phyloP scores from a whole-genome alignment of 345 rosid species.

The Melastoma malabathricum region DNA sequence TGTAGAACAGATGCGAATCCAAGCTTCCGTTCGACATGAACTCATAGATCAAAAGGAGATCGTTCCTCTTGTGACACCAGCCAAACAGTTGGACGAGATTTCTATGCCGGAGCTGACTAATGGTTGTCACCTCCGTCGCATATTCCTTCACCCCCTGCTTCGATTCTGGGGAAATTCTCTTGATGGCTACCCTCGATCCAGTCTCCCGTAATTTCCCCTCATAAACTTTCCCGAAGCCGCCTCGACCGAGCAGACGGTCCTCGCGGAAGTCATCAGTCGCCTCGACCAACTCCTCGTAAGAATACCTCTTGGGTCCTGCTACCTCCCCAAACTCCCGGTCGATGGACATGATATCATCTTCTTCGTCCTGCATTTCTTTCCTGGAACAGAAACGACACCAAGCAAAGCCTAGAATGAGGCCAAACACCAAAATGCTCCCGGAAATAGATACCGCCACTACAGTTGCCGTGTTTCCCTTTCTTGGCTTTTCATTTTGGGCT shows the following conservation, averaged over 20 bases:
- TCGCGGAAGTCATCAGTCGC: conserved; percentile 1
- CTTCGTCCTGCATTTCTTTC: not conserved
- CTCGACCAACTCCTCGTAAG: not conserved
- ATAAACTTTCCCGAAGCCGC: conserved; percentile 5
- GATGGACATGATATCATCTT: not conserved
- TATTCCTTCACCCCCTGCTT: conserved; percentile 3
- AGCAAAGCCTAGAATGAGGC: not conserved
- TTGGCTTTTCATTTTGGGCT: not conserved
- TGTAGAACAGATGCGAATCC: not conserved
- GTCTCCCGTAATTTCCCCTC: not conserved
- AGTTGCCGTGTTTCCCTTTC: no score
- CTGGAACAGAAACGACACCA: not conserved
- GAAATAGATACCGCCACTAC: not conserved
- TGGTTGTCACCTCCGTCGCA: conserved; percentile 2
- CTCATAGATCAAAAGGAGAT: conserved; percentile 1
- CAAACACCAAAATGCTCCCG: not conserved
- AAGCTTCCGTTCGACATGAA: conserved; percentile 6
- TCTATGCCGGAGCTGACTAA: conserved; percentile 4
- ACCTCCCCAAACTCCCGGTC: not conserved
- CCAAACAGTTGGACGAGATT: conserved; percentile 2
- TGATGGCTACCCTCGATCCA: not conserved
- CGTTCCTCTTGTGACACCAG: conserved; percentile 2
- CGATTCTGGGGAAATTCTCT: conserved; percentile 3
- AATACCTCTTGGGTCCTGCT: conserved; percentile 4
- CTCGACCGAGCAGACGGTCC: not conserved